Evolutionary conservation across 1,284 basidiomycete species (phyloP).

Genomic region (Macrocystidia cucumis): DNA sequence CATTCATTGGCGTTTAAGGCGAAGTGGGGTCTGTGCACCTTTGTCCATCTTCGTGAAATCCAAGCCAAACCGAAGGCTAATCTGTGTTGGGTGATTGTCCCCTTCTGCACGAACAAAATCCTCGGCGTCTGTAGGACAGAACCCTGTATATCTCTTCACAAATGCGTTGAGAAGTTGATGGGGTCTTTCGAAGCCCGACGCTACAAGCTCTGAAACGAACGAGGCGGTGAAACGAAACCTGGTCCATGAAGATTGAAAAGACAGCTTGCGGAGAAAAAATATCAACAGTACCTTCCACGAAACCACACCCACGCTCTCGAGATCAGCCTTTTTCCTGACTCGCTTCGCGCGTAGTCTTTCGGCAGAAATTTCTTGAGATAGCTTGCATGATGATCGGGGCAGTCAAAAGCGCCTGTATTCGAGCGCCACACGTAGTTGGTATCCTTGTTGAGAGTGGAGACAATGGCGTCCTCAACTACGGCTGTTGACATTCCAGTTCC

Average conservation of each 20-base stretch:
- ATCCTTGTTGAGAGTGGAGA: conserved; percentile 33
- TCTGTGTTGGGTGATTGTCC: conserved; percentile 15
- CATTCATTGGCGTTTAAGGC: too few relatives aligned
- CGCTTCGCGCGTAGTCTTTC: conserved; percentile 14
- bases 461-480: conserved; percentile 31
- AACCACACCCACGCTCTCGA: conserved; percentile 31
- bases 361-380: conserved; percentile 30
- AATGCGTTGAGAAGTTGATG: conserved; percentile 29
- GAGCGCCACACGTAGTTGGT: conserved; percentile 32
- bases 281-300: conserved; percentile 31
- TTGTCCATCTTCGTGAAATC: conserved; percentile 28
- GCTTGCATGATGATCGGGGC: conserved; percentile 17
- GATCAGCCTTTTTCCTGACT: conserved; percentile 21
- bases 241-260: too few relatives aligned
- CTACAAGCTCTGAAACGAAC: conserved; percentile 26
- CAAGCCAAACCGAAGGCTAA: too few relatives aligned
- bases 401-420: conserved; percentile 31
- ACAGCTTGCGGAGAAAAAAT: too few relatives aligned
- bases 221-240: conserved; percentile 33
- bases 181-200: conserved; percentile 24
- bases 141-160: conserved; percentile 26
- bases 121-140: conserved; percentile 25
- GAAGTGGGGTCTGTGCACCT: conserved; percentile 17
- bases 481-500: conserved; percentile 35
- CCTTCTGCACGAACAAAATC: conserved; percentile 20